Evolutionary conservation across 805 yeast genomes (phyloP).

Genomic region (Metschnikowia proteae): DNA sequence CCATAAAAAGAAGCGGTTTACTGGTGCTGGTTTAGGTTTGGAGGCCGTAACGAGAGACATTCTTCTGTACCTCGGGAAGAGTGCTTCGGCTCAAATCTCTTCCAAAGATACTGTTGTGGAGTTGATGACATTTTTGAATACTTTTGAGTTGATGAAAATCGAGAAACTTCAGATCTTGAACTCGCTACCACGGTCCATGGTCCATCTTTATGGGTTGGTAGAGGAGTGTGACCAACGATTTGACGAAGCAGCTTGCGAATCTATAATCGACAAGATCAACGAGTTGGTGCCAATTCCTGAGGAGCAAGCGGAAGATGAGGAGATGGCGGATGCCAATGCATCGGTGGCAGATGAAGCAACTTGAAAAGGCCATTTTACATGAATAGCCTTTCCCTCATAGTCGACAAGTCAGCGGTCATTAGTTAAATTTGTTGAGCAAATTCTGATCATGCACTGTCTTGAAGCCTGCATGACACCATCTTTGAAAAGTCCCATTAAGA

Average conservation of each 20-base stretch:
- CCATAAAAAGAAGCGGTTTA: conserved; percentile 24
- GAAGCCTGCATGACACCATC: neutral
- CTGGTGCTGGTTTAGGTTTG: conserved; percentile 43
- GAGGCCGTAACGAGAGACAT: conserved; percentile 50
- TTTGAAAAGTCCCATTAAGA: neutral
- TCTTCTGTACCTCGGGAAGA: conserved; percentile 35
- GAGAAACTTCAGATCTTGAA: conserved; percentile 84
- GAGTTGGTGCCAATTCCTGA: conserved; percentile 48
- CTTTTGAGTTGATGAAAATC: conserved; percentile 65
- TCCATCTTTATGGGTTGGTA: conserved; percentile 70
- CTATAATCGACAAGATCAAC: conserved; percentile 53
- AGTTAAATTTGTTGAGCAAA: conserved; percentile 1
- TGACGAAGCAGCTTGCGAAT: conserved; percentile 58
- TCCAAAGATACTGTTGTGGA: conserved; percentile 23
- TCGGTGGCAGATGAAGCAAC: neutral
- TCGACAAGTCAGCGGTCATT: neutral
- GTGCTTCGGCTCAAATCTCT: conserved; percentile 23
- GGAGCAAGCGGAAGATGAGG: conserved; percentile 23
- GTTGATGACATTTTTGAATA: conserved; percentile 45
- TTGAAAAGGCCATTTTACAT: neutral
- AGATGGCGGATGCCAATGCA: neutral
- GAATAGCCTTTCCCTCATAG: neutral
- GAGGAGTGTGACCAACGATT: conserved; percentile 93
- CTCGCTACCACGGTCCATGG: conserved; percentile 74
- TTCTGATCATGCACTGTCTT: neutral